Base-by-base conservation (phyloP, 768 basidiomycete species). In the Cystobasidium tubakii region DNA sequence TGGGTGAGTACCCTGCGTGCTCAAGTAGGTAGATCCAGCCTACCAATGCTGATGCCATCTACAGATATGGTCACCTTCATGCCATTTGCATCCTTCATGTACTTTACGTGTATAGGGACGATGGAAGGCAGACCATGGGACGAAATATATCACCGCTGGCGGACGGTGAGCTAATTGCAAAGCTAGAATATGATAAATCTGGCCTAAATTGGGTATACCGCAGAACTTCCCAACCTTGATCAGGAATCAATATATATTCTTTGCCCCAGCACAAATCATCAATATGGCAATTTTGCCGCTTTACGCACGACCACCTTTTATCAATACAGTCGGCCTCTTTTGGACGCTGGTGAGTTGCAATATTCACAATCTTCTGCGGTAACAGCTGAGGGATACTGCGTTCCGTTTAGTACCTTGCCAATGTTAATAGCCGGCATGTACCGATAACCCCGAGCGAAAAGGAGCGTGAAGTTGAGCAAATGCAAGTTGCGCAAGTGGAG, bases 221-320 rank as follows among this genome's bases (percentile, higher is more conserved):
- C 34, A 75, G 34, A 73, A 72, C 46, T 69, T 75, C 53, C 36
- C 23, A n/a, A 19, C 42, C 7, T 34, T 66, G 13, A 19, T 69
- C 15, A 27, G 50, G 53, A 60, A 74, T 13, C 74, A 74, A 34
- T 76, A 72, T 44, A 39, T 70, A 1, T 63, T 74, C 29, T 76
- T 76, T 60, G 75, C 74, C 21, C 75, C 75, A 12, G 75, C 75
- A 1, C 73, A 74, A 42, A 54, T 64, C 25, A 31, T 76, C 63
- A 76, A 76, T 33, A 66, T 76, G 65, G 64, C 54, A 19, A 21
- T 77, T 25, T 57, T 79, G 0, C 78, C 78, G 9, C 44, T 78
- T 0, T 78, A 78, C 62, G 77, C 75, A 1, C 71, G 78, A 0
- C 78, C 78, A 4, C 77, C 77, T 0, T 75, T 79, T 62, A 75